Evolutionary conservation across 768 basidiomycete species (phyloP), one percentile per base, ranked within the genome.

Genomic region (Termitomyces eurrhizus): DNA sequence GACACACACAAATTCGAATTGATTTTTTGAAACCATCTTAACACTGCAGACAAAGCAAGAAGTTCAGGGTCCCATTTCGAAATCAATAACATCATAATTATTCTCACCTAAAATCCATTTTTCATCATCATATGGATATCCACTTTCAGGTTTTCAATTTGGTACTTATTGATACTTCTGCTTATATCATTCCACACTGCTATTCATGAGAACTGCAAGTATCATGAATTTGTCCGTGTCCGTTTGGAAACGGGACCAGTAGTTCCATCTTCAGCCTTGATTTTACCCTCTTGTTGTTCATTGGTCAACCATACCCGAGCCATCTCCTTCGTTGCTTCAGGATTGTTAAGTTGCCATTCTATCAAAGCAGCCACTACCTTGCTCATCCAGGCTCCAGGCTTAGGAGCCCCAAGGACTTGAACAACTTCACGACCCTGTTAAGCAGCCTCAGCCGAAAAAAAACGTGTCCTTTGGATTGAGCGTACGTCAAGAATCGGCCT

Each of bases 341-440:
- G 92, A 69, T 94, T 75, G 39, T 84, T 87, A 7, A 98, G 79
- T 66, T 95, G 93, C 95, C 95, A 98, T 61, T 87, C 83, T 21
- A 93, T 68, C 29, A 98, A 80, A 51, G 79, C 81, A n/a, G 79
- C 75, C 21, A 93, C 76, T 7, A 87, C 80, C 33, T 80, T 73
- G 36, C 83, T 82, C 6, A 87, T 85, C 85, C 93, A 88, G 2
- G 85, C 81, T 2, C 94, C 94, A 1, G 87, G 81, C 62, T 79
- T 84, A 3, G 73, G 69, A 18, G 78, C 77, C 2, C 74, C 80
- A 6, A 95, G 76, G 9, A 83, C 70, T 24, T 72, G 62, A 2
- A 82, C 74, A 37, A 94, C 78, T 58, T 89, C 85, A 33, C 78
- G 83, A 1, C 95, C 95, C 95, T 97, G 65, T 37, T 64, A 56